Conservation (phyloP, 2,329 filamentous ascomycete species). For the Fusarium temperatum region DNA sequence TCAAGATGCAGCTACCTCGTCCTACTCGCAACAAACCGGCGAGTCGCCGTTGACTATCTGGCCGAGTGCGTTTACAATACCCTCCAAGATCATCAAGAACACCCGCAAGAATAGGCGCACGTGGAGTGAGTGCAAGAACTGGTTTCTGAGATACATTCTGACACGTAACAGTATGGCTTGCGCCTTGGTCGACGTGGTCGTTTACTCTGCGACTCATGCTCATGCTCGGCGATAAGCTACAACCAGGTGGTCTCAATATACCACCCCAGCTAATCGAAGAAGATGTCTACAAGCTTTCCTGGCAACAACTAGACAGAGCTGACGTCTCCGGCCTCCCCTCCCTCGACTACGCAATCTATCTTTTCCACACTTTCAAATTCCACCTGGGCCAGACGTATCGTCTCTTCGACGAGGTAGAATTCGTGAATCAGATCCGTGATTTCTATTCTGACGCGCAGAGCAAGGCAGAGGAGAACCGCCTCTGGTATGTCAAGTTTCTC, state of each 20-base stretch:
- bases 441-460: constrained; percentile 35
- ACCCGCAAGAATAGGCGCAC: constrained; percentile 43
- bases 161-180: constrained; percentile 39
- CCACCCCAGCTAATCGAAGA: constrained; percentile 37
- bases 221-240: constrained; percentile 45
- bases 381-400: constrained; percentile 50
- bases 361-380: constrained; percentile 50
- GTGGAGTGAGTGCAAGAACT: constrained; percentile 46
- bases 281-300: constrained; percentile 44
- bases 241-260: constrained; percentile 33
- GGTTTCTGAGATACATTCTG: neutral
- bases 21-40: neutral
- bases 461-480: constrained; percentile 28
- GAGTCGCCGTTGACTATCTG: constrained; percentile 40
- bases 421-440: constrained; percentile 40
- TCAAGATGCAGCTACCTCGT: constrained; percentile 5
- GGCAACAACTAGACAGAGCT: constrained; percentile 30
- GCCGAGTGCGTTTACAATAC: constrained; percentile 43
- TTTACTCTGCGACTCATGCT: constrained; percentile 46
- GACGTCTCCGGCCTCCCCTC: constrained; percentile 49
- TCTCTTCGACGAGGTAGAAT: constrained; percentile 47
- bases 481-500: constrained; percentile 63
- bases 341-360: constrained; percentile 45
- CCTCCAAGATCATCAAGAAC: constrained; percentile 44
- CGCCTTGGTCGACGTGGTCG: constrained; percentile 48